Percentiles rank a stretch among this genome's conserved stretches.
Evolutionary conservation across 2,329 filamentous ascomycete genomes (phyloP).

Genomic region (Pezicula carpinea): DNA sequence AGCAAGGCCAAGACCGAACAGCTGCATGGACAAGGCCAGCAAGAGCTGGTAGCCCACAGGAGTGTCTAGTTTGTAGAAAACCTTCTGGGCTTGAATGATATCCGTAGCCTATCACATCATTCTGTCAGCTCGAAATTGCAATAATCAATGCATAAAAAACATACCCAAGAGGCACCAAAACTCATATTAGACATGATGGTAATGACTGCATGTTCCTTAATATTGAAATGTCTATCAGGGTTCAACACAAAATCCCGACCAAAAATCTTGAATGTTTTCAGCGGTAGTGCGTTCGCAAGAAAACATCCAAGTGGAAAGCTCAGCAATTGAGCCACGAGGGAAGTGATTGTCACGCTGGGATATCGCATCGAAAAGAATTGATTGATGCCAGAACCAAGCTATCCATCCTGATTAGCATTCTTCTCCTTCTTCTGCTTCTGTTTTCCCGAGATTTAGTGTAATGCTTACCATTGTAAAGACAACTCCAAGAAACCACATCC

Average conservation of each 20-base stretch:
- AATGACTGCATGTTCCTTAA: slow-evolving; percentile 63
- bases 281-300: slow-evolving; percentile 39
- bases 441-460: background rate
- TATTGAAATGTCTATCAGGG: slow-evolving; percentile 56
- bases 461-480: slow-evolving; percentile 3
- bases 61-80: slow-evolving; percentile 33
- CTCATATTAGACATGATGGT: slow-evolving; percentile 53
- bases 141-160: slow-evolving; percentile 28
- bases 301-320: slow-evolving; percentile 43
- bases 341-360: slow-evolving; percentile 6
- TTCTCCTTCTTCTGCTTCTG: background rate
- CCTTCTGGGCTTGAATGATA: slow-evolving; percentile 17
- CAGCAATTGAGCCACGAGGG: slow-evolving; percentile 7
- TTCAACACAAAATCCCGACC: slow-evolving; percentile 50
- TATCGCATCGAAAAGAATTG: slow-evolving; percentile 7
- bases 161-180: slow-evolving; percentile 32
- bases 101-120: background rate
- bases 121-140: background rate
- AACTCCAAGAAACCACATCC: slow-evolving; percentile 58
- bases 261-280: slow-evolving; percentile 33
- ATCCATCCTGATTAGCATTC: background rate
- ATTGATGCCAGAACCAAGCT: slow-evolving; percentile 5
- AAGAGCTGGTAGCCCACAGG: background rate
- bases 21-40: background rate
- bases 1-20: slow-evolving; percentile 1